Conservation (phyloP, 805 yeast genomes). For the Yarrowia sp. region DNA sequence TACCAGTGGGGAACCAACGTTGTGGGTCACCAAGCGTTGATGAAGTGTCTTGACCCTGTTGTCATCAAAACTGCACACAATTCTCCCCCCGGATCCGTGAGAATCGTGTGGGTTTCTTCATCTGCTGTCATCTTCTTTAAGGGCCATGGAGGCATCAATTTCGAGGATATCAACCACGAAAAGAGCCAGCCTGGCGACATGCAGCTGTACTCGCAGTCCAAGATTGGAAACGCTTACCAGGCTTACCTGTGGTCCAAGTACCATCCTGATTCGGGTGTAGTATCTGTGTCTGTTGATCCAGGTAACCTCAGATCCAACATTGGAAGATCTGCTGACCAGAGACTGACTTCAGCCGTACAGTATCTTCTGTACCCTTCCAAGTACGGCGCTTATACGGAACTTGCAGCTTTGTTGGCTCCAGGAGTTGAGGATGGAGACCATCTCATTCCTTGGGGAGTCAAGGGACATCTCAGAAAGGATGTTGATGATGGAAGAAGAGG, state of each 20-base stretch:
- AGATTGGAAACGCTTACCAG: conserved; percentile 43
- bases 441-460: conserved; percentile 45
- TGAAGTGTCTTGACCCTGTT: conserved; percentile 41
- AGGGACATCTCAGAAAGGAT: conserved; percentile 42
- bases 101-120: conserved; percentile 49
- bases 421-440: conserved; percentile 41
- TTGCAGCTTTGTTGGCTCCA: conserved; percentile 46
- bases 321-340: no score
- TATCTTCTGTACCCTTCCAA: conserved; percentile 31
- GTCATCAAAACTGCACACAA: conserved; percentile 38
- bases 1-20: conserved; percentile 47
- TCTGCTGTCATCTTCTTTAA: conserved; percentile 38
- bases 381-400: conserved; percentile 46
- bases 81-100: conserved; percentile 35
- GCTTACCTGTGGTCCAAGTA: conserved; percentile 39
- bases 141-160: conserved; percentile 38
- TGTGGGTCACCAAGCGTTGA: conserved; percentile 47
- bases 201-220: conserved; percentile 43
- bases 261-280: conserved; percentile 38
- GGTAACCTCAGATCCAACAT: conserved; percentile 43
- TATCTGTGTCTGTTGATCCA: conserved; percentile 43
- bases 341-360: conserved; percentile 8
- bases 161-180: conserved; percentile 38
- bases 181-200: conserved; percentile 17
- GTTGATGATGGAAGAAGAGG: conserved; percentile 37